Evolutionary conservation across 768 basidiomycete species (phyloP), one percentile per base, ranked within the genome.

Genomic region (Psilocybe cubensis): DNA sequence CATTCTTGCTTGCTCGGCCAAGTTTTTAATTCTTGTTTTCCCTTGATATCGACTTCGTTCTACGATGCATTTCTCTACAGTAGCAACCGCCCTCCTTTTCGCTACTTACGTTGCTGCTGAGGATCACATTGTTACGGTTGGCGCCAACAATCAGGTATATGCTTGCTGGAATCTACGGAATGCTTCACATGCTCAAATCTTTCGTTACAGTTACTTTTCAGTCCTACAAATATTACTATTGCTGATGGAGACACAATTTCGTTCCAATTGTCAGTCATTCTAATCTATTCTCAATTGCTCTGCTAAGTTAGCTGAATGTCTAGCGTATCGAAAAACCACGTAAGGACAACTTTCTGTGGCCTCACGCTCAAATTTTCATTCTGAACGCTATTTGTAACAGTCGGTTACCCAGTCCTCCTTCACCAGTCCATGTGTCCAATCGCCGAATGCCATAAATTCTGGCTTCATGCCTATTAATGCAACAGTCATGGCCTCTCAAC

Each of bases 321-420:
- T 45, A 79, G 77, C 73, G 70, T 66, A 43, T 60, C 68, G 35
- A 79, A 78, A 69, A 82, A 83, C 66, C 80, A 81, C 61, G 77
- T 76, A 56, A 29, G 72, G 69, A 17, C 59, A 46, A 43, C 35
- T 35, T 3, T 40, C 5, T 24, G 4, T 12, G 25, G 23, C 10
- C 33, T 24, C 35, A 41, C 20, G 8, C 8, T 29, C 35, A 17
- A 44, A 12, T 23, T 40, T 23, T 24, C 29, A 55, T 56, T 23
- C 24, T 40, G 44, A 12, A 27, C 23, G 46, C 23, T 23, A 12
- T 27, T 8, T 56, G 54, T 18, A 47, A n/a, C 21, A 86, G 82
- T 79, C 83, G 18, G 81, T 83, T 45, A 85, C 85, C 5, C 83
- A 86, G 68, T 86, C 84, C 9, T 80, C 82, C 38, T 87, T 88